Base-by-base conservation (phyloP, 306 rosid species). In the Ziziphus jujuba region DNA sequence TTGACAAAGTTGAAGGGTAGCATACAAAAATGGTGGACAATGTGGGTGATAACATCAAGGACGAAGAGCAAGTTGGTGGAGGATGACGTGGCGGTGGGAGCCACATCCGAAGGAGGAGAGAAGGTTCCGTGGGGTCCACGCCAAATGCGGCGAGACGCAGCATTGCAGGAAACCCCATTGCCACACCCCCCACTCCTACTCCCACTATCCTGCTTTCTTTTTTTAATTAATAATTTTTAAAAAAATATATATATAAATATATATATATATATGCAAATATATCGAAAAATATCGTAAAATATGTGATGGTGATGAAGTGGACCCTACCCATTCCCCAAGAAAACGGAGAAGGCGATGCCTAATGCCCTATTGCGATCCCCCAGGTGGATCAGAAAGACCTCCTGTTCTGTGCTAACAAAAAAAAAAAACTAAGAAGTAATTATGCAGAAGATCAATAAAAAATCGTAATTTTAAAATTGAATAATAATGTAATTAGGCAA, bases 81-180 rank as follows among this genome's bases (percentile, higher is more conserved):
- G 53, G 87, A 12, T 85, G 87, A 71, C 67, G 73, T 72, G 73
- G 48, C 8, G 33, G 80, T 80, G 80, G 74, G 72, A 59, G 54
- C 85, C 81, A 69, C 57, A 33, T 4, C 31, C 31, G 73, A 2
- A 51, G 69, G 25, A 17, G 28, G 5, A 25, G 21, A 44, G 82
- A 75, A 74, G 82, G 85, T 77, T 79, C 76, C 48, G 79, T 81
- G 81, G 87, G 86, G 63, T 43, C 88, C 85, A 71, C 24, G 6
- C n/a, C 67, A 65, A 84, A 82, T 82, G 90, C 88, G 96, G 92
- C 88, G 90, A 82, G 81, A 84, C 84, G 85, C 85, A 76, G 87
- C 85, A 72, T 74, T 40, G 67, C 67, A 36, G 14, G 43, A 59
- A 12, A 0, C 21, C 70, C 53, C 23, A 44, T 20, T 56, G 9